These are phyloP conservation scores for Aureobasidium namibiae DNA, from an alignment of 2,329 filamentous ascomycete species.

Conservation along the genomic window DNA sequence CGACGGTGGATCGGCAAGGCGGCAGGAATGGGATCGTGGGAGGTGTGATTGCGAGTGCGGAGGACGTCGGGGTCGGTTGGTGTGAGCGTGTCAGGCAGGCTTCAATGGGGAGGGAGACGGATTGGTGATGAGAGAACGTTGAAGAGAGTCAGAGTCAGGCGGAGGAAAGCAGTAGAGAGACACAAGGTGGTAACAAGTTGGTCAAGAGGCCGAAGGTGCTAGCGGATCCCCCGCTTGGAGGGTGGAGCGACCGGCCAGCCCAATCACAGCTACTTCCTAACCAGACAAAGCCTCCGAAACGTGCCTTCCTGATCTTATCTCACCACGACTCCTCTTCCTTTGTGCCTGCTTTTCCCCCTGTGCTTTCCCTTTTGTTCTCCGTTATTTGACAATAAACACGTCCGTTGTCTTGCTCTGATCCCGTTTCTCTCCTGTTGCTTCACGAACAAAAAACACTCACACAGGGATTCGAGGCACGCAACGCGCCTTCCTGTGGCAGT, in stretches of 20 bases:
- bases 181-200: background rate
- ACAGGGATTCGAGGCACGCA: slow-evolving; percentile 12
- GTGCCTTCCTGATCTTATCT: slow-evolving; percentile 7
- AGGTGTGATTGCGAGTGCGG: background rate
- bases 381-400: background rate
- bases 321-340: background rate
- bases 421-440: background rate
- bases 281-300: slow-evolving; percentile 2
- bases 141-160: slow-evolving; percentile 6
- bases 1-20: slow-evolving; percentile 6
- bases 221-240: slow-evolving; percentile 9
- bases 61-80: background rate
- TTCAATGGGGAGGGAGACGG: background rate
- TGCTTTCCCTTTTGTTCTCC: background rate
- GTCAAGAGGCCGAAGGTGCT: slow-evolving; percentile 6
- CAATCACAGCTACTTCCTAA: background rate
- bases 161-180: background rate
- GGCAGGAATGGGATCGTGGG: background rate
- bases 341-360: background rate
- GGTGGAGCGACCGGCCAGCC: slow-evolving; percentile 1
- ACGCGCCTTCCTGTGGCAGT: slow-evolving; percentile 4
- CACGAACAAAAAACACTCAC: background rate
- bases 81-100: background rate
- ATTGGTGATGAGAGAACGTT: background rate
- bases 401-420: background rate